Conservation (phyloP, 768 basidiomycete species). For the Naganishia friedmannii region DNA sequence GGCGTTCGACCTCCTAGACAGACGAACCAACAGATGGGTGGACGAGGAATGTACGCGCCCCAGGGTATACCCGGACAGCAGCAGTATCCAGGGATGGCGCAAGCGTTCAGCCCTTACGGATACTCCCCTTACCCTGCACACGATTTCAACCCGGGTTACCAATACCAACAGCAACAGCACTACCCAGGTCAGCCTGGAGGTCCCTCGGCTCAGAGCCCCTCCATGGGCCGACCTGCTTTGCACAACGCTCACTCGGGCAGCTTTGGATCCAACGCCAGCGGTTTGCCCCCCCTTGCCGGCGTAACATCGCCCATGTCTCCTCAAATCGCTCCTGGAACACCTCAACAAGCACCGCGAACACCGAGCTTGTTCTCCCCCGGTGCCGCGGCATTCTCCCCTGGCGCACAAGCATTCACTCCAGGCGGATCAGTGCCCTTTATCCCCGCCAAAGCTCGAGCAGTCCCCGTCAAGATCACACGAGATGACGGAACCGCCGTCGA, state of each 20-base stretch:
- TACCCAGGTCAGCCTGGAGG: conserved; percentile 14
- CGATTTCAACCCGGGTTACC: conserved; percentile 7
- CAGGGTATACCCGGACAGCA: conserved; percentile 3
- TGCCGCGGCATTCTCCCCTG: conserved; percentile 31
- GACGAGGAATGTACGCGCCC: background rate
- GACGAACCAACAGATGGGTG: conserved; percentile 1
- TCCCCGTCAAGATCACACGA: conserved; percentile 50
- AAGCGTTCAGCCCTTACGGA: conserved; percentile 3
- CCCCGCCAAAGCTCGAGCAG: conserved; percentile 50
- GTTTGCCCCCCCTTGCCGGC: background rate
- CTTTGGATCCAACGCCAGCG: background rate
- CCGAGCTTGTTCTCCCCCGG: conserved; percentile 4
- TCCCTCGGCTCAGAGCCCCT: background rate
- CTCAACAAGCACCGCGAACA: conserved; percentile 6
- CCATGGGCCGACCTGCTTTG: conserved; percentile 9
- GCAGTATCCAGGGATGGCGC: conserved; percentile 9
- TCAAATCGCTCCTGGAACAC: conserved; percentile 2
- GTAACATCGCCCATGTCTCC: conserved; percentile 13
- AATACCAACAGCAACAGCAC: background rate
- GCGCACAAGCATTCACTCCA: conserved; percentile 26
- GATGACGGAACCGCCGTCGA: conserved; percentile 57
- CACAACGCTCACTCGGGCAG: conserved; percentile 14
- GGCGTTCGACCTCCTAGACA: conserved; percentile 14
- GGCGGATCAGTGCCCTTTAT: conserved; percentile 41
- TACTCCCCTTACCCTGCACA: background rate